A percentile compares a stretch with the other conserved stretches of the same genome.
These are phyloP conservation scores for Sugiyamaella floridensis DNA, from an alignment of 805 yeast genomes.

Conservation along the genomic window DNA sequence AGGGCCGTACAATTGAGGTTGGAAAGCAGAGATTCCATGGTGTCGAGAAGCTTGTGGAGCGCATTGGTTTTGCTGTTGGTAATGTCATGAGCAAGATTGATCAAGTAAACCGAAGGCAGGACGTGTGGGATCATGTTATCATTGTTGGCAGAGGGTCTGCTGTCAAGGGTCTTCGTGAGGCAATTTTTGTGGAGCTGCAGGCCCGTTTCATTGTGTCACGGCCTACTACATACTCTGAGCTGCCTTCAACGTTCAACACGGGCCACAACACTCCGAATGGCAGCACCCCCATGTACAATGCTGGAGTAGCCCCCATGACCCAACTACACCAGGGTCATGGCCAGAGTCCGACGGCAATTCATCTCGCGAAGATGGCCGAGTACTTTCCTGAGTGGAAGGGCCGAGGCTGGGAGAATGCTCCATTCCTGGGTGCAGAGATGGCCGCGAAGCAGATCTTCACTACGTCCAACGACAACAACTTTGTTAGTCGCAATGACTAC, in stretches of 20 bases:
- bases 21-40: constrained; percentile 92
- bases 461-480: constrained; percentile 53
- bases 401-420: constrained; percentile 64
- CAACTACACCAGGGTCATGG: constrained; percentile 30
- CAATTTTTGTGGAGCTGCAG: constrained; percentile 51
- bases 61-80: constrained; percentile 49
- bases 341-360: constrained; percentile 78
- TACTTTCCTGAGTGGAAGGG: constrained; percentile 94
- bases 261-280: constrained; percentile 28
- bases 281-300: constrained; percentile 16
- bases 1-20: constrained; percentile 52
- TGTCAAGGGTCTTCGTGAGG: constrained; percentile 71
- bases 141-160: constrained; percentile 71
- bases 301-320: constrained; percentile 12
- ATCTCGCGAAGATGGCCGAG: constrained; percentile 69
- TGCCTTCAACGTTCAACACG: constrained; percentile 31
- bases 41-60: constrained; percentile 48
- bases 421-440: constrained; percentile 81
- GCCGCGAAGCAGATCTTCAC: constrained; percentile 80
- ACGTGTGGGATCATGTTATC: constrained; percentile 76
- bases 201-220: constrained; percentile 45
- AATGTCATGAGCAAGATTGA: constrained; percentile 49
- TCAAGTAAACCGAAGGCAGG: constrained; percentile 67
- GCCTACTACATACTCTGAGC: constrained; percentile 31
- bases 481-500: constrained; percentile 62